Evolutionary conservation across 192 early-diverging fungal genomes (phyloP).

Genomic region (Backusella sp.): DNA sequence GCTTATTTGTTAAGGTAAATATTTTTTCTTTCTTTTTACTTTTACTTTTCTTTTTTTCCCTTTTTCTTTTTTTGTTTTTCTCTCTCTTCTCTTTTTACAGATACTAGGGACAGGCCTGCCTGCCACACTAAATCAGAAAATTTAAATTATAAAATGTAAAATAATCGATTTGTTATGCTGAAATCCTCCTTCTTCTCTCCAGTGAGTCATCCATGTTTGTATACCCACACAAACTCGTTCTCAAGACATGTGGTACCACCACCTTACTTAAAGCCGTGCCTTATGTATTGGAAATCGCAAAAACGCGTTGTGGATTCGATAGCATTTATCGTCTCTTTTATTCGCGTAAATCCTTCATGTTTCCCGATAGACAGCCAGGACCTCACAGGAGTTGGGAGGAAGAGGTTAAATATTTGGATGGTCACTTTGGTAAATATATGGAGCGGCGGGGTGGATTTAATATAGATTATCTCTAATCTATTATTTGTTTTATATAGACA

Average conservation of each 20-base stretch:
- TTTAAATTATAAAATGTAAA: neutral
- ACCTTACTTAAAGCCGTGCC: conserved; percentile 88
- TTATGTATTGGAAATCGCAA: conserved; percentile 82
- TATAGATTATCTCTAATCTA: neutral
- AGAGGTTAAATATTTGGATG: conserved; percentile 81
- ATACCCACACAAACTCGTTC: conserved; percentile 88
- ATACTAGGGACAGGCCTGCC: neutral
- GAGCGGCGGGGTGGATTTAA: neutral
- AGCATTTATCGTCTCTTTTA: conserved; percentile 88
- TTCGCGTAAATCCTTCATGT: conserved; percentile 96
- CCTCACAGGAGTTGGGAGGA: conserved; percentile 91
- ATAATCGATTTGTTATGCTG: neutral
- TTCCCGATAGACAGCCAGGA: conserved; percentile 85
- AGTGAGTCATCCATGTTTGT: conserved; percentile 98
- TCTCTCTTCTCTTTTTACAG: neutral
- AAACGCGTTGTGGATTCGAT: conserved; percentile 58
- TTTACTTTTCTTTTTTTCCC: conserved; percentile 5
- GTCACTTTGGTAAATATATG: conserved; percentile 50
- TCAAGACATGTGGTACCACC: conserved; percentile 98
- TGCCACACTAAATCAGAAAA: neutral
- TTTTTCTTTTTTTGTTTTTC: neutral
- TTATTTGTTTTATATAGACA: conserved; percentile 42
- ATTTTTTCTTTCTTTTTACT: neutral
- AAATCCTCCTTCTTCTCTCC: neutral
- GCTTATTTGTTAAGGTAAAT: conserved; percentile 84